phyloP scores from a whole-genome alignment of 345 rosid genomes.

The Gossypium stocksii region DNA sequence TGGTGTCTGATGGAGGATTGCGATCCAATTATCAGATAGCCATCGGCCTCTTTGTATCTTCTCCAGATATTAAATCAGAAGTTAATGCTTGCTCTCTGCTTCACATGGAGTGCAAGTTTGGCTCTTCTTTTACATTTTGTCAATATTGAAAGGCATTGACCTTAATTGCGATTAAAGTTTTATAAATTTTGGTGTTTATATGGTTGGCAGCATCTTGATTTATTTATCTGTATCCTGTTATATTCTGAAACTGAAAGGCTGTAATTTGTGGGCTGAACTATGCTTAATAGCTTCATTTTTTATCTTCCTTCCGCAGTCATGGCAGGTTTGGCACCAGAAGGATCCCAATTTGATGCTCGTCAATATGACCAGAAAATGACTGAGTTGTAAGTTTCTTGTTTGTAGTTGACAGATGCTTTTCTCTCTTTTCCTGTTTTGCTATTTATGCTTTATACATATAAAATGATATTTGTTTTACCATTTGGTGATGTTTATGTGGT shows the following conservation, averaged over 20 bases:
- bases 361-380: constrained; percentile 70
- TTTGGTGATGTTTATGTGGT: neutral
- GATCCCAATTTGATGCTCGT: constrained; percentile 68
- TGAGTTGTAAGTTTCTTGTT: constrained; percentile 56
- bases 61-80: constrained; percentile 39
- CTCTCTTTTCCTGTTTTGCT: neutral
- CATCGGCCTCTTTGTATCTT: constrained; percentile 6
- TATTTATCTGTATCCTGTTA: neutral
- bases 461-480: neutral
- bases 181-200: neutral
- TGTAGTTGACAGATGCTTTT: neutral
- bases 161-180: neutral
- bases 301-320: constrained; percentile 35
- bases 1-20: constrained; percentile 30
- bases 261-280: neutral
- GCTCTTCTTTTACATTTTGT: constrained; percentile 45
- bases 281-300: neutral
- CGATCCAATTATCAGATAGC: constrained; percentile 23
- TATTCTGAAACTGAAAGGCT: neutral
- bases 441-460: neutral
- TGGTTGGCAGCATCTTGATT: neutral
- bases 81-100: constrained; percentile 42
- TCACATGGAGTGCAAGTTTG: constrained; percentile 49
- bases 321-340: constrained; percentile 73
- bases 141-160: neutral